These are phyloP conservation scores for Flaveria ramosissima DNA, from an alignment of 129 eudicot species.

Conservation along the genomic window DNA sequence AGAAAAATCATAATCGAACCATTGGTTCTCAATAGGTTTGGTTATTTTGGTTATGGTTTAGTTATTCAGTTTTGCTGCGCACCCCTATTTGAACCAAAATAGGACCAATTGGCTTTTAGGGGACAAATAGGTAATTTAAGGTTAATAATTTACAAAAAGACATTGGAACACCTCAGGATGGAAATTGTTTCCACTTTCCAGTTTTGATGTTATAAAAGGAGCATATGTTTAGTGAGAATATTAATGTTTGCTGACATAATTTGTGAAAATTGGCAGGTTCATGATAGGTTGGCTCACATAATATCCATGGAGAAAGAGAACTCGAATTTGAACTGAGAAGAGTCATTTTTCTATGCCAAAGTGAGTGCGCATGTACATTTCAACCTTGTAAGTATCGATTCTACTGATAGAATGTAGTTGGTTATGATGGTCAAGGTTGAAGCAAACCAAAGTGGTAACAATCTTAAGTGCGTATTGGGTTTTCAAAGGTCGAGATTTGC, in stretches of 20 bases:
- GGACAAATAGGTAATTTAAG: not conserved
- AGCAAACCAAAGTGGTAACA: not conserved
- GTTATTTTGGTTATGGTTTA: too few relatives aligned
- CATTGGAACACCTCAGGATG: not conserved
- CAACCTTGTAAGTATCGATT: constrained; percentile 8
- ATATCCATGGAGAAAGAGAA: constrained; percentile 87
- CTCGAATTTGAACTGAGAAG: constrained; percentile 53
- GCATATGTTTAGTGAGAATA: not conserved
- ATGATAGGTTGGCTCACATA: constrained; percentile 74
- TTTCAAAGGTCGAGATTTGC: not conserved
- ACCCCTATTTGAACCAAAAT: too few relatives aligned
- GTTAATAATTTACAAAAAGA: not conserved
- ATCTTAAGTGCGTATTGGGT: too few relatives aligned
- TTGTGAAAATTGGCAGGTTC: constrained; percentile 53
- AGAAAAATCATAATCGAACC: too few relatives aligned
- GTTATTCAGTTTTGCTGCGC: too few relatives aligned
- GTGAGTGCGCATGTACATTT: not conserved
- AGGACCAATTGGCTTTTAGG: not conserved
- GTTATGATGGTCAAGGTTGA: not conserved
- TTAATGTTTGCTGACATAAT: not conserved
- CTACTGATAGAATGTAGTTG: not conserved
- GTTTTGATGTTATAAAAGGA: not conserved
- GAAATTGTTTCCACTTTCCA: not conserved
- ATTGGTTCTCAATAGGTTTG: too few relatives aligned
- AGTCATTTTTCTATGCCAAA: constrained; percentile 32